Conservation (phyloP, 2,329 filamentous ascomycete genomes). For the Trichophyton simii region DNA sequence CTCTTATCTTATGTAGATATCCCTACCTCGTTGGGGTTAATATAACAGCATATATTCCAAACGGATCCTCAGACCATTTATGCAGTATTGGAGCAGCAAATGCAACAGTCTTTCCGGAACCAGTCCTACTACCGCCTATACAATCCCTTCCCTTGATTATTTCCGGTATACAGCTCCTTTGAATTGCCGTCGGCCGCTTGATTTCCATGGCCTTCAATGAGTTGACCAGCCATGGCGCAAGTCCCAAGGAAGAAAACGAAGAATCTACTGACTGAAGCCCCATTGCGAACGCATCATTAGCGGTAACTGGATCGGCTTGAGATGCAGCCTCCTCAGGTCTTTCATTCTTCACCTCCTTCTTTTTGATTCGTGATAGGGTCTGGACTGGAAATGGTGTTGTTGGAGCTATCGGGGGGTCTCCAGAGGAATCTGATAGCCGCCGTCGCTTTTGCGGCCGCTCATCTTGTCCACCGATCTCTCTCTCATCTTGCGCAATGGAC, state of each 20-base stretch:
- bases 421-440: slow-evolving; percentile 26
- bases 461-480: slow-evolving; percentile 8
- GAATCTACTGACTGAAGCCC: slow-evolving; percentile 34
- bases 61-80: slow-evolving; percentile 82
- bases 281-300: slow-evolving; percentile 27
- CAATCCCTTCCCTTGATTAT: slow-evolving; percentile 85
- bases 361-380: slow-evolving; percentile 31
- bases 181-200: slow-evolving; percentile 78
- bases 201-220: slow-evolving; percentile 71
- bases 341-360: slow-evolving; percentile 19
- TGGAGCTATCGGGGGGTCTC: slow-evolving; percentile 21
- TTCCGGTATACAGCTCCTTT: slow-evolving; percentile 82
- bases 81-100: slow-evolving; percentile 92
- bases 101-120: slow-evolving; percentile 93
- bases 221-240: slow-evolving; percentile 77
- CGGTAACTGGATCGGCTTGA: slow-evolving; percentile 24
- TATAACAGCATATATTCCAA: slow-evolving; percentile 78
- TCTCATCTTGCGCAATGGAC: background rate
- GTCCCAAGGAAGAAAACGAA: slow-evolving; percentile 56
- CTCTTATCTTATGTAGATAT: slow-evolving; percentile 6
- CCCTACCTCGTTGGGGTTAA: slow-evolving; percentile 70
- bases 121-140: slow-evolving; percentile 86
- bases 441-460: slow-evolving; percentile 28
- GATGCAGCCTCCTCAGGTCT: slow-evolving; percentile 15
- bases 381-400: slow-evolving; percentile 22